Evolutionary conservation across 2,329 filamentous ascomycete genomes (phyloP), one percentile per base, ranked within the genome.

Genomic region (Alternaria hordeiaustralica): DNA sequence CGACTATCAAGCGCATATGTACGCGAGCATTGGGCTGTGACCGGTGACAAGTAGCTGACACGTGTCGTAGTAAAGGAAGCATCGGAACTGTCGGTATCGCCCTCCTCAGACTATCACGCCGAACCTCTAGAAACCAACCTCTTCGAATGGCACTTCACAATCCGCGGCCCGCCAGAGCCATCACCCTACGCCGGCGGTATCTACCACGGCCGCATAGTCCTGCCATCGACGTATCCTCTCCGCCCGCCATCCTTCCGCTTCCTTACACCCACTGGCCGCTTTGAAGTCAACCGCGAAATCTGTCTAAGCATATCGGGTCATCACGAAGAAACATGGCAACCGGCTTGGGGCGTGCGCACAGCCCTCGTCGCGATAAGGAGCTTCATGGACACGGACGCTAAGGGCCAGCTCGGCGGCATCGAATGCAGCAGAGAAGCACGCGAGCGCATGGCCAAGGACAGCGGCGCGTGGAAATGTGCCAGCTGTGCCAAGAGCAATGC

Each of bases 261-360:
- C 84, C 86, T 93, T 7, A 98, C 96, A 0, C 94, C 96, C 0
- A 92, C 89, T 25, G 96, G 95, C 57, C 89, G 96, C 65, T 99
- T 99, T 82, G 96, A 98, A 81, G 90, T 94, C 59, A 99, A 99
- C 79, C 89, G 96, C 69, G 95, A 98, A 84, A 98, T 99, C 72
- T 99, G 96, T 78, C 88, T 99, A 15, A 93, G 89, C 74, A 99
- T 98, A 74, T 92, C 89, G 56, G 95, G 94, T 3, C 95, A 97
- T 81, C 96, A 99, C 82, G 96, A 98, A 80, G 96, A 98, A 83
- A 97, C 93, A 15, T 99, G 96, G 96, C 95, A 97, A 85, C 96
- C 96, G 0, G 96, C 96, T 1, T 99, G 96, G 96, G 96, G 96
- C 0, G 91, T 99, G 10, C 87, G 96, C 63, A 98, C 96, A 5